A percentile compares a stretch with the other conserved stretches of the same genome.
phyloP scores from a whole-genome alignment of 1,139 yeast genomes.

The Zygosaccharomyces sapae region DNA sequence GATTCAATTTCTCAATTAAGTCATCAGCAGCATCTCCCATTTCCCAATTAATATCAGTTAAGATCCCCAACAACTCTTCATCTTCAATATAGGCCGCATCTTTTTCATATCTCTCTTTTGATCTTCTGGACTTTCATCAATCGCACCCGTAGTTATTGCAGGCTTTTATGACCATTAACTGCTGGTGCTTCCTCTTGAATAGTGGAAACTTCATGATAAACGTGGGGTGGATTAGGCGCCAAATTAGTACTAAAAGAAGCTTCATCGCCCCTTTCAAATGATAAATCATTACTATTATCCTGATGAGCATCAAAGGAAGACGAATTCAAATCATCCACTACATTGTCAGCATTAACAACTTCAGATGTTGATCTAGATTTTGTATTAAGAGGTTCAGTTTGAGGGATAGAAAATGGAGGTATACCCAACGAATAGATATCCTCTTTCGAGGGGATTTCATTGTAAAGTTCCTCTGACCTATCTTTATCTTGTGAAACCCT shows the following conservation, averaged over 20 bases:
- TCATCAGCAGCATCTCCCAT: constrained; percentile 57
- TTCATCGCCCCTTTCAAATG: constrained; percentile 34
- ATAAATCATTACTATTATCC: constrained; percentile 23
- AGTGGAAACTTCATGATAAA: constrained; percentile 33
- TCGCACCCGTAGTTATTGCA: constrained; percentile 1
- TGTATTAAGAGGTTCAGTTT: constrained; percentile 1
- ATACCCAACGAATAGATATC: not conserved
- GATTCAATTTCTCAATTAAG: constrained; percentile 52
- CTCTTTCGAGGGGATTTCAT: not conserved
- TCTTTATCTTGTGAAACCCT: not conserved
- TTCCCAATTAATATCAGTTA: constrained; percentile 74
- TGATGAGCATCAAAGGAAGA: constrained; percentile 6
- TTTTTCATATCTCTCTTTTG: constrained; percentile 2
- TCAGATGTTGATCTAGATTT: no score
- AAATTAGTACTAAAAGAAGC: constrained; percentile 26
- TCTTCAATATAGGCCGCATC: constrained; percentile 20
- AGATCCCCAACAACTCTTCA: constrained; percentile 41
- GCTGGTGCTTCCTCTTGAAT: constrained; percentile 28
- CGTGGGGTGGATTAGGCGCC: constrained; percentile 20
- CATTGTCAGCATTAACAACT: constrained; percentile 6
- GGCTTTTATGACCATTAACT: constrained; percentile 4
- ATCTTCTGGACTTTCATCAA: constrained; percentile 1
- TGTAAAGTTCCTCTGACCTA: not conserved
- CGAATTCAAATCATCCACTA: constrained; percentile 3
- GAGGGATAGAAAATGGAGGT: constrained; percentile 2